Percentiles rank a stretch among this genome's conserved stretches.
These are phyloP conservation scores for Seiridium cupressi DNA, from an alignment of 2,329 filamentous ascomycete genomes.

Conservation along the genomic window DNA sequence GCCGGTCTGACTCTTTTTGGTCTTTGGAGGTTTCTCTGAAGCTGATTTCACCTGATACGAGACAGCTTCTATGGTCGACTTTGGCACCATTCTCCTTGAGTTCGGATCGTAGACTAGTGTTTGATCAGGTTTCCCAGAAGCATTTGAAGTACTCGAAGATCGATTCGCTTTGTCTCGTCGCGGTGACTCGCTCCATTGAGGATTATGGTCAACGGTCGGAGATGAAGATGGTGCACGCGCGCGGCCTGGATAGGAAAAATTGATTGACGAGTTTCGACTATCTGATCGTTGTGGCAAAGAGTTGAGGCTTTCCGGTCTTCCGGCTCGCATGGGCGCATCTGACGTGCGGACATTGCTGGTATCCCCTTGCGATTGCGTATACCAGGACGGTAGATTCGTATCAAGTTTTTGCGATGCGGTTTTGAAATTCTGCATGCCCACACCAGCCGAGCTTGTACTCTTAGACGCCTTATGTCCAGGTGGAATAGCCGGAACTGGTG, in stretches of 20 bases:
- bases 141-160: slow-evolving; percentile 21
- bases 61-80: slow-evolving; percentile 33
- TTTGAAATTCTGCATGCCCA: slow-evolving; percentile 48
- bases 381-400: slow-evolving; percentile 45
- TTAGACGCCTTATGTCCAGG: slow-evolving; percentile 27
- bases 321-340: slow-evolving; percentile 37
- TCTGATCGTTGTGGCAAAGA: slow-evolving; percentile 40
- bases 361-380: slow-evolving; percentile 44
- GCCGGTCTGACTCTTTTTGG: slow-evolving; percentile 34
- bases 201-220: slow-evolving; percentile 18
- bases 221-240: slow-evolving; percentile 35
- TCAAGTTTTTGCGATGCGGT: slow-evolving; percentile 53
- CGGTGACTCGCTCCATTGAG: slow-evolving; percentile 15
- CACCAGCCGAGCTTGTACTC: slow-evolving; percentile 37
- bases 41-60: slow-evolving; percentile 40
- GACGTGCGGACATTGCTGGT: slow-evolving; percentile 42
- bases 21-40: slow-evolving; percentile 37
- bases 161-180: slow-evolving; percentile 16
- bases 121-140: slow-evolving; percentile 19
- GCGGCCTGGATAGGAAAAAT: slow-evolving; percentile 57
- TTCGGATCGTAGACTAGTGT: slow-evolving; percentile 63
- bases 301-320: slow-evolving; percentile 17
- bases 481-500: slow-evolving; percentile 76
- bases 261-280: slow-evolving; percentile 50
- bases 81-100: slow-evolving; percentile 60